Evolutionary conservation across 768 basidiomycete species (phyloP).

Genomic region (Leccinum incarnatum): DNA sequence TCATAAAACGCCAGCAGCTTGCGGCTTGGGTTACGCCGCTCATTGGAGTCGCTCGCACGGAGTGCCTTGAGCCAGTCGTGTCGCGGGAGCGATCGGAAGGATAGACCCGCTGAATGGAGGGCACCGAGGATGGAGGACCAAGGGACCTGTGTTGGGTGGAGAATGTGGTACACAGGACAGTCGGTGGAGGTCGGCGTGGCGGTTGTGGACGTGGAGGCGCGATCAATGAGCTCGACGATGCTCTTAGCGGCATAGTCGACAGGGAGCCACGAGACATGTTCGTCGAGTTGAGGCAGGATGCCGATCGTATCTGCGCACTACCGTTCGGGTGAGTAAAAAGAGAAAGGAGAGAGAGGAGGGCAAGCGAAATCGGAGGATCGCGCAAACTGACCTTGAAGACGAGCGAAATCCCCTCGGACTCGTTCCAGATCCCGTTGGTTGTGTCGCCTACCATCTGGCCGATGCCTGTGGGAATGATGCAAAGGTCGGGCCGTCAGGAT

Average conservation of each 20-base stretch:
- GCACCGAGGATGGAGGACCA: conserved; percentile 43
- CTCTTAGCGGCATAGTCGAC: conserved; percentile 49
- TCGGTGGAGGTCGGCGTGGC: background rate
- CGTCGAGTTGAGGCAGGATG: conserved; percentile 31
- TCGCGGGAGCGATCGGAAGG: conserved; percentile 19
- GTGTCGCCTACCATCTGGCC: conserved; percentile 57
- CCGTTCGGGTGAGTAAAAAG: background rate
- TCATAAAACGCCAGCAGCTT: conserved; percentile 28
- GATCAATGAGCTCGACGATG: conserved; percentile 40
- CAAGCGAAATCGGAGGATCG: background rate
- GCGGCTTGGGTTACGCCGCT: conserved; percentile 23
- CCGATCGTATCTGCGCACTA: conserved; percentile 42
- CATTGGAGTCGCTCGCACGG: conserved; percentile 21
- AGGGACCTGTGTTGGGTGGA: background rate
- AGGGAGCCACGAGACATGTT: conserved; percentile 46
- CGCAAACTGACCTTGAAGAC: conserved; percentile 27
- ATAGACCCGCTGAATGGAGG: conserved; percentile 36
- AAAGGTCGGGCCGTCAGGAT: background rate
- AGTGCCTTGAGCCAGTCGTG: conserved; percentile 26
- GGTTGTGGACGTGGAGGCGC: conserved; percentile 20
- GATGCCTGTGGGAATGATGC: conserved; percentile 35
- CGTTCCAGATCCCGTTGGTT: conserved; percentile 49
- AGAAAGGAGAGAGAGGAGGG: background rate
- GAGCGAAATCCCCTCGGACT: conserved; percentile 40
- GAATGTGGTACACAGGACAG: background rate